Evolutionary conservation across 2,329 filamentous ascomycete genomes (phyloP).

Genomic region (Epichloe sp.): DNA sequence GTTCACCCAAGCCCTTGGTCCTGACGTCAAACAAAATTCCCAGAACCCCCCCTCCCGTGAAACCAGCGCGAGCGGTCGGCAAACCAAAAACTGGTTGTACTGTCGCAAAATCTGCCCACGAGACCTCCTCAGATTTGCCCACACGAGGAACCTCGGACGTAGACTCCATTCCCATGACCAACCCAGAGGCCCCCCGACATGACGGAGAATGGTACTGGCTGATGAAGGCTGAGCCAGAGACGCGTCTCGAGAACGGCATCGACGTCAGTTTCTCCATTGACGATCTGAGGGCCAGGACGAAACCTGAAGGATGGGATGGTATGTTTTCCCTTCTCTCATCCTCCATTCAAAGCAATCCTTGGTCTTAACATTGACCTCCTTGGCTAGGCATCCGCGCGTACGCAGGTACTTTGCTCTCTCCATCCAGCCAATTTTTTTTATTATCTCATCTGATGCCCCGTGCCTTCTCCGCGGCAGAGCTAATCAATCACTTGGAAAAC

Average conservation of each 20-base stretch:
- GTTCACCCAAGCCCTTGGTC: too few relatives aligned
- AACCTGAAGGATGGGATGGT: constrained; percentile 89
- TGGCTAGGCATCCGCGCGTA: constrained; percentile 35
- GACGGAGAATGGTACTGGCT: constrained; percentile 53
- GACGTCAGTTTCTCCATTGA: constrained; percentile 94
- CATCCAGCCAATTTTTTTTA: too few relatives aligned
- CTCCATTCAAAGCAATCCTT: background rate
- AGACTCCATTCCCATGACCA: constrained; percentile 22
- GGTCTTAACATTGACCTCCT: background rate
- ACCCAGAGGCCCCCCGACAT: constrained; percentile 25
- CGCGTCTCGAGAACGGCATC: constrained; percentile 70
- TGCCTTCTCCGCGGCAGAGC: background rate
- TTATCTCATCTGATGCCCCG: too few relatives aligned
- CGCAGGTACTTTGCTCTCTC: constrained; percentile 21
- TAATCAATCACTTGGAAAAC: background rate
- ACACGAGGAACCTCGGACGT: constrained; percentile 19
- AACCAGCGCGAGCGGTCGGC: background rate
- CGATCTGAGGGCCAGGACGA: constrained; percentile 57
- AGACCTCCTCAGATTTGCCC: background rate
- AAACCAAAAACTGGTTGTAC: background rate
- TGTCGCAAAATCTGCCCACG: background rate
- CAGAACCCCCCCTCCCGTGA: background rate
- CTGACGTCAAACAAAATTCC: background rate
- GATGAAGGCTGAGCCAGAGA: constrained; percentile 79
- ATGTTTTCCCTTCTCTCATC: constrained; percentile 18